Percentiles rank a stretch among this genome's conserved stretches.
These are phyloP conservation scores for Nakazawaea ishiwadae DNA, from an alignment of 805 yeast species.

Conservation along the genomic window DNA sequence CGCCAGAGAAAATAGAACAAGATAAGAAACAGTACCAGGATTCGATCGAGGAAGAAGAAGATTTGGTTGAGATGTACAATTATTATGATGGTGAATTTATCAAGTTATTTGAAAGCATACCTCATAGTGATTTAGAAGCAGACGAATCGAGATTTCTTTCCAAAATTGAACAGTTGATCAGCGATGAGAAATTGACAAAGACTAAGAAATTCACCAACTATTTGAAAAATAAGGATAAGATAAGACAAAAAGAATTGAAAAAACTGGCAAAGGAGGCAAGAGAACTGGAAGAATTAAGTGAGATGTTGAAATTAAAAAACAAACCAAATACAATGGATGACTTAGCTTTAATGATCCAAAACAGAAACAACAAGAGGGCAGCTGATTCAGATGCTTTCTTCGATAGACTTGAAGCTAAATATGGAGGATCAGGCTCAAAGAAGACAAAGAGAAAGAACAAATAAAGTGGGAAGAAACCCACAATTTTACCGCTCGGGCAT, in stretches of 20 bases:
- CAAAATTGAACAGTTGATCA: conserved; percentile 43
- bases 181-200: conserved; percentile 30
- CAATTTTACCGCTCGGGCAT: too few species aligned
- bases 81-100: conserved; percentile 66
- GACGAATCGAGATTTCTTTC: conserved; percentile 61
- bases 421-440: conserved; percentile 31
- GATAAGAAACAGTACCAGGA: conserved; percentile 63
- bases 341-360: conserved; percentile 43
- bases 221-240: conserved; percentile 40
- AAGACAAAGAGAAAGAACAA: conserved; percentile 19
- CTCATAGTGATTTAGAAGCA: conserved; percentile 63
- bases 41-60: conserved; percentile 54
- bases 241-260: conserved; percentile 43
- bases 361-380: conserved; percentile 38
- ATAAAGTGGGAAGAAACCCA: neutral
- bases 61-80: conserved; percentile 55
- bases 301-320: conserved; percentile 29
- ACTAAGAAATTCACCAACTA: conserved; percentile 47
- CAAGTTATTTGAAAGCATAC: conserved; percentile 65
- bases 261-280: conserved; percentile 58
- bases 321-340: conserved; percentile 23
- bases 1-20: conserved; percentile 62
- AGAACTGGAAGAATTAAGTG: conserved; percentile 50
- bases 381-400: conserved; percentile 42
- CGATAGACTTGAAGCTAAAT: conserved; percentile 44